A percentile compares a stretch with the other conserved stretches of the same genome.
Evolutionary conservation across 2,329 filamentous ascomycete genomes (phyloP).

Genomic region (Phaeosphaeriaceae sp.): DNA sequence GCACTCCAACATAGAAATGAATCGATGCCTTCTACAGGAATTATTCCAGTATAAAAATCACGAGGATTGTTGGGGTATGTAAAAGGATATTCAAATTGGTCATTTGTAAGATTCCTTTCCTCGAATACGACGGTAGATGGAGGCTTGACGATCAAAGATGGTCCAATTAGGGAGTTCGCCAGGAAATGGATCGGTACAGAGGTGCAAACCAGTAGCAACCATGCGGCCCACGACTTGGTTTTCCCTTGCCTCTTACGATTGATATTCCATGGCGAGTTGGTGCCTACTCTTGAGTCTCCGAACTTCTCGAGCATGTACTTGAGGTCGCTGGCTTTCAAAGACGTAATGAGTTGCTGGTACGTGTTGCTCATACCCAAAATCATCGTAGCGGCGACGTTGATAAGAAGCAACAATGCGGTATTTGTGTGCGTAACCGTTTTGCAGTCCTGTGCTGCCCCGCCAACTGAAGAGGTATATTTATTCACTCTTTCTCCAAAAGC

Average conservation of each 20-base stretch:
- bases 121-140: too few species aligned
- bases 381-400: constrained; percentile 41
- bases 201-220: constrained; percentile 33
- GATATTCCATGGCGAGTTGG: constrained; percentile 41
- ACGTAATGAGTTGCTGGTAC: constrained; percentile 41
- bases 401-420: constrained; percentile 30
- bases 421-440: constrained; percentile 28
- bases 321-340: constrained; percentile 31
- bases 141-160: constrained; percentile 22
- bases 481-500: constrained; percentile 23
- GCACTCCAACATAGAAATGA: constrained; percentile 39
- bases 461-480: constrained; percentile 29
- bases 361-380: constrained; percentile 42
- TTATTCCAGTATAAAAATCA: too few species aligned
- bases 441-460: constrained; percentile 23
- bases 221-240: constrained; percentile 31
- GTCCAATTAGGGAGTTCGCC: constrained; percentile 39
- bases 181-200: constrained; percentile 37
- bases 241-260: constrained; percentile 33
- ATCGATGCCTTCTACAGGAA: too few species aligned
- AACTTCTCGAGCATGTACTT: constrained; percentile 33
- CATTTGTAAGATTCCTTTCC: too few species aligned
- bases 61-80: constrained; percentile 23
- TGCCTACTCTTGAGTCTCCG: constrained; percentile 41
- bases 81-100: too few species aligned